A percentile compares a stretch with the other conserved stretches of the same genome.
phyloP scores from a whole-genome alignment of 306 rosid species.

The Inga leiocalycina region DNA sequence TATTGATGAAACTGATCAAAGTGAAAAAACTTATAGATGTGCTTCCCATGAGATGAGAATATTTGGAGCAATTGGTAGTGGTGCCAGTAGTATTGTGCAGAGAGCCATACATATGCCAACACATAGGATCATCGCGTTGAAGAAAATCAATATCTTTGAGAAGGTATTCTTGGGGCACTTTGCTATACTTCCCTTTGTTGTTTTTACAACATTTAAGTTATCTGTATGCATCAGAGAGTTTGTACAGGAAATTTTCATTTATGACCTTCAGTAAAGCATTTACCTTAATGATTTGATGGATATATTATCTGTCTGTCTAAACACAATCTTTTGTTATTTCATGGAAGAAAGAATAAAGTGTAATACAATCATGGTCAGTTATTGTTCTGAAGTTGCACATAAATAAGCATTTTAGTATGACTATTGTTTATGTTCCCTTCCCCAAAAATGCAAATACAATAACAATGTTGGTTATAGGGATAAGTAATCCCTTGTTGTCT shows the following conservation, averaged over 20 bases:
- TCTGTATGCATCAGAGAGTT: conserved; percentile 8
- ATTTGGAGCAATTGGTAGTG: conserved; percentile 96
- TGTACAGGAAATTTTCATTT: neutral
- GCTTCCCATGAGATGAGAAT: conserved; percentile 87
- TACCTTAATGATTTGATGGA: neutral
- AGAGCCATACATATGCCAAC: conserved; percentile 92
- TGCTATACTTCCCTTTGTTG: neutral
- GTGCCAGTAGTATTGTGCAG: conserved; percentile 96
- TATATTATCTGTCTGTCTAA: neutral
- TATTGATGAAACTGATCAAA: conserved; percentile 44
- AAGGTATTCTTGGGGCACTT: conserved; percentile 52
- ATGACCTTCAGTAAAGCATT: conserved; percentile 10
- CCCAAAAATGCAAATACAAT: neutral
- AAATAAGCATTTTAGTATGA: conserved; percentile 13
- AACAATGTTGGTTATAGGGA: neutral
- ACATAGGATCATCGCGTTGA: conserved; percentile 81
- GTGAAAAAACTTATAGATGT: conserved; percentile 75
- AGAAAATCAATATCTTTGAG: conserved; percentile 95
- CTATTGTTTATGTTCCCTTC: neutral
- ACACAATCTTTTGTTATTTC: conserved; percentile 11
- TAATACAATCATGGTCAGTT: conserved; percentile 10
- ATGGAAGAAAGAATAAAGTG: conserved; percentile 6
- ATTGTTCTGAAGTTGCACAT: conserved; percentile 13
- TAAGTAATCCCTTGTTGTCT: neutral
- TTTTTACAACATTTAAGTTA: conserved; percentile 13